phyloP scores from a whole-genome alignment of 2,329 filamentous ascomycete genomes.

The Bimuria novae-zelandiae region DNA sequence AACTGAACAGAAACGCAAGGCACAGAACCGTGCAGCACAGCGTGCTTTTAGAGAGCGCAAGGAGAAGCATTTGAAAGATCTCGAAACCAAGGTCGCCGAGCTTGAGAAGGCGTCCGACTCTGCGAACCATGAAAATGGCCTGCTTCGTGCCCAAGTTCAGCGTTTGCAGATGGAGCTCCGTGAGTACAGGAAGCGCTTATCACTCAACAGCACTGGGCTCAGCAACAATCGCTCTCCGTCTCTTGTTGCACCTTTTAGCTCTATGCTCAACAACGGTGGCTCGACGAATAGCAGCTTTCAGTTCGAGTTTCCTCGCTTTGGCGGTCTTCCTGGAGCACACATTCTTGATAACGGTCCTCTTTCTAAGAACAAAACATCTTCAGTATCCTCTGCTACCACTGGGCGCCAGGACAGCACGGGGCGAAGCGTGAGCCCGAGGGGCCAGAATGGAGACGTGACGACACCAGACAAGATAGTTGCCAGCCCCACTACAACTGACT shows the following conservation, averaged over 20 bases:
- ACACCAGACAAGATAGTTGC: constrained; percentile 36
- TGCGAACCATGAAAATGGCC: constrained; percentile 81
- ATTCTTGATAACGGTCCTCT: constrained; percentile 56
- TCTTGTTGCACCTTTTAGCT: constrained; percentile 50
- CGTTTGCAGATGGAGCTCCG: constrained; percentile 81
- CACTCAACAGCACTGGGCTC: constrained; percentile 59
- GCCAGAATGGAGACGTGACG: constrained; percentile 27
- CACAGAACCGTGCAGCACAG: constrained; percentile 67
- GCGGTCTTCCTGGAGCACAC: constrained; percentile 65
- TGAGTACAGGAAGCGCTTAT: constrained; percentile 87
- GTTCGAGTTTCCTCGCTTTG: constrained; percentile 96
- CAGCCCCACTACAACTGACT: constrained; percentile 42
- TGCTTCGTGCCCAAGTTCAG: constrained; percentile 85
- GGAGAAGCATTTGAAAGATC: constrained; percentile 67
- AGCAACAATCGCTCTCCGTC: constrained; percentile 56
- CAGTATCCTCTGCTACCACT: constrained; percentile 27
- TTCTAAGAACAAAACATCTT: constrained; percentile 35
- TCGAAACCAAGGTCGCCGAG: constrained; percentile 70
- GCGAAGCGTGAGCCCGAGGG: constrained; percentile 45
- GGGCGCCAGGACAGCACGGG: constrained; percentile 40
- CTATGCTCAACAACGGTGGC: constrained; percentile 57
- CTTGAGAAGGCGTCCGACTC: constrained; percentile 81
- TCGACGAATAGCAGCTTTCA: constrained; percentile 81
- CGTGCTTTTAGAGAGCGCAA: constrained; percentile 66
- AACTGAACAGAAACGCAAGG: constrained; percentile 79